These are phyloP conservation scores for Mucor saturninus DNA, from an alignment of 371 early-diverging fungal genomes.

Conservation along the genomic window DNA sequence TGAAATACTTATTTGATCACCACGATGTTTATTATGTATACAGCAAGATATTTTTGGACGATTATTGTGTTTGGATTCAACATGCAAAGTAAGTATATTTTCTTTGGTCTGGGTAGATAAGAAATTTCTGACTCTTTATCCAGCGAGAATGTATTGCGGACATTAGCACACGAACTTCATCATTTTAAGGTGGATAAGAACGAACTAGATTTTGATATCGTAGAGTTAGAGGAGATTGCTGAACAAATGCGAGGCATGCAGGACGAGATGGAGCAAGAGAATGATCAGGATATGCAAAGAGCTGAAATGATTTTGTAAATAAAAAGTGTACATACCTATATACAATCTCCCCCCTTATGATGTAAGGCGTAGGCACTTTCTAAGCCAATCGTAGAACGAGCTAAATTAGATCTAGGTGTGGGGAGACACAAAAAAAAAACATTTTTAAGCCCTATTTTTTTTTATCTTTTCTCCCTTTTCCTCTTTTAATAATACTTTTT, in stretches of 20 bases:
- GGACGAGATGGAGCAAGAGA: constrained; percentile 13
- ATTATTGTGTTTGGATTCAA: constrained; percentile 98
- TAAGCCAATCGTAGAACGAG: too few relatives aligned
- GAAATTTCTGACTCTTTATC: neutral
- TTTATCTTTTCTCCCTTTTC: neutral
- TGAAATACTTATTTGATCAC: constrained; percentile 80
- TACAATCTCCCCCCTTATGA: neutral
- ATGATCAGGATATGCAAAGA: constrained; percentile 19
- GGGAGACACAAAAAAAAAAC: too few relatives aligned
- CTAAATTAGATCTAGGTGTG: too few relatives aligned
- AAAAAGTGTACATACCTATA: neutral
- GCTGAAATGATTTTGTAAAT: constrained; percentile 13
- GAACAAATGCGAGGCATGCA: constrained; percentile 22
- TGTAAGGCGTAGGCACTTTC: too few relatives aligned
- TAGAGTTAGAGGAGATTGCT: constrained; percentile 67
- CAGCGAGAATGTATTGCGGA: constrained; percentile 72
- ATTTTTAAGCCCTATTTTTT: too few relatives aligned
- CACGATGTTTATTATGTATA: constrained; percentile 89
- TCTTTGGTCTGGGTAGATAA: neutral
- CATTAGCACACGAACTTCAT: constrained; percentile 82
- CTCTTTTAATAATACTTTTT: neutral
- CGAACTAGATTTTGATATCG: constrained; percentile 76
- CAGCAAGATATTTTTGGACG: constrained; percentile 87
- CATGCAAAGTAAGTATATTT: constrained; percentile 53
- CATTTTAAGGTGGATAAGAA: constrained; percentile 69